Percentiles rank a stretch among this genome's conserved stretches.
phyloP scores from a whole-genome alignment of 768 basidiomycete genomes.

The Boletus vinaceobasis region DNA sequence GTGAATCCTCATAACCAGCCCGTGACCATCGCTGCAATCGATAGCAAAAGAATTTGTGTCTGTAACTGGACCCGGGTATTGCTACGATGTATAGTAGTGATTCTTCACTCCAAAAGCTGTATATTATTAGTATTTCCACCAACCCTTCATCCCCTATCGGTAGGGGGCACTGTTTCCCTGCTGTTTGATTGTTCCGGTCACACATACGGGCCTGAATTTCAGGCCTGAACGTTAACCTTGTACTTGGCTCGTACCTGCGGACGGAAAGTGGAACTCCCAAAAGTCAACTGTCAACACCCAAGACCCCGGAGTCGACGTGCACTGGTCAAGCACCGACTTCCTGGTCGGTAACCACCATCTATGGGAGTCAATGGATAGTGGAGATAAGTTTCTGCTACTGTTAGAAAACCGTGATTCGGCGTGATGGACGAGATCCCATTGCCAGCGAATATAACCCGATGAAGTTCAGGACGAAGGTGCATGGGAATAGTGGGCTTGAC shows the following conservation, averaged over 20 bases:
- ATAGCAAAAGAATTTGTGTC: neutral
- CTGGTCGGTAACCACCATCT: neutral
- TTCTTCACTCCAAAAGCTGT: conserved; percentile 3
- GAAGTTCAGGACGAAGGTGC: no score
- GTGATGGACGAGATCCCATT: neutral
- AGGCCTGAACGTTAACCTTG: no score
- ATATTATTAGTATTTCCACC: conserved; percentile 28
- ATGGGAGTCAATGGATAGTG: neutral
- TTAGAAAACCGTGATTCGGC: neutral
- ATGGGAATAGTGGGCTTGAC: no score
- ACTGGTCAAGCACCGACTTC: neutral
- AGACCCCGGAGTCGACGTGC: neutral
- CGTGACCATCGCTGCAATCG: neutral
- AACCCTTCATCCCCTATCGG: neutral
- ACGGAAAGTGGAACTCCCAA: neutral
- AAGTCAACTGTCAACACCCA: neutral
- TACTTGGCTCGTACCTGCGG: neutral
- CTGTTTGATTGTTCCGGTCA: neutral
- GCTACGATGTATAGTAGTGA: conserved; percentile 18
- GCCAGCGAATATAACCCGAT: neutral
- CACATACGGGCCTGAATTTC: no score
- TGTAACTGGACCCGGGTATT: conserved; percentile 2
- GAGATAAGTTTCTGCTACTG: neutral
- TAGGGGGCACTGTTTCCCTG: neutral
- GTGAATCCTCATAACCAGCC: neutral